Conservation (phyloP, 768 basidiomycete genomes). For the Cantharellus anzutake region DNA sequence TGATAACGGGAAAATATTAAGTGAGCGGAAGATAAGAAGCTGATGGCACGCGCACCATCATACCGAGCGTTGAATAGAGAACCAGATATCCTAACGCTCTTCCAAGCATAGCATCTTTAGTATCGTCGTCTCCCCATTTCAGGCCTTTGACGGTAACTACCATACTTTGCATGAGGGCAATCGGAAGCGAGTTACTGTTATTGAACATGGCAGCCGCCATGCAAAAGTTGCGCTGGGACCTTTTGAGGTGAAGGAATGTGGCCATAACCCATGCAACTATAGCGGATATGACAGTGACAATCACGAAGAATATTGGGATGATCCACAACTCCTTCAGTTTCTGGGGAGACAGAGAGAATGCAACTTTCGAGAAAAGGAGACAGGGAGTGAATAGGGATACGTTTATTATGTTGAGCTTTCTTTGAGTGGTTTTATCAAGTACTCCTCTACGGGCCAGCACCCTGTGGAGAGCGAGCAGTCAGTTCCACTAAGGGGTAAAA, state of each 20-base stretch:
- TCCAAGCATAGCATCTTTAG: conserved; percentile 75
- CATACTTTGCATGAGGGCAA: conserved; percentile 67
- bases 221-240: conserved; percentile 61
- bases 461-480: conserved; percentile 13
- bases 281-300: conserved; percentile 60
- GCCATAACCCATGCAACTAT: conserved; percentile 43
- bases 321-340: conserved; percentile 47
- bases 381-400: conserved; percentile 80
- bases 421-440: conserved; percentile 77
- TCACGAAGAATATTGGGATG: conserved; percentile 66
- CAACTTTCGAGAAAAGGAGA: conserved; percentile 85
- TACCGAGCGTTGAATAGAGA: conserved; percentile 84
- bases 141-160: conserved; percentile 66
- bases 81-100: conserved; percentile 80
- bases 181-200: conserved; percentile 90
- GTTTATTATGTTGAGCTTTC: conserved; percentile 67
- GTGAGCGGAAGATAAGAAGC: background rate
- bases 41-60: conserved; percentile 43
- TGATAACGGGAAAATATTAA: background rate
- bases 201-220: conserved; percentile 77
- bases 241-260: conserved; percentile 41
- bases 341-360: conserved; percentile 64
- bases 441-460: conserved; percentile 60
- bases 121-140: conserved; percentile 68
- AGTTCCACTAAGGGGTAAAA: background rate